phyloP scores from a whole-genome alignment of 2,329 filamentous ascomycete species.

The Fusarium algeriense region DNA sequence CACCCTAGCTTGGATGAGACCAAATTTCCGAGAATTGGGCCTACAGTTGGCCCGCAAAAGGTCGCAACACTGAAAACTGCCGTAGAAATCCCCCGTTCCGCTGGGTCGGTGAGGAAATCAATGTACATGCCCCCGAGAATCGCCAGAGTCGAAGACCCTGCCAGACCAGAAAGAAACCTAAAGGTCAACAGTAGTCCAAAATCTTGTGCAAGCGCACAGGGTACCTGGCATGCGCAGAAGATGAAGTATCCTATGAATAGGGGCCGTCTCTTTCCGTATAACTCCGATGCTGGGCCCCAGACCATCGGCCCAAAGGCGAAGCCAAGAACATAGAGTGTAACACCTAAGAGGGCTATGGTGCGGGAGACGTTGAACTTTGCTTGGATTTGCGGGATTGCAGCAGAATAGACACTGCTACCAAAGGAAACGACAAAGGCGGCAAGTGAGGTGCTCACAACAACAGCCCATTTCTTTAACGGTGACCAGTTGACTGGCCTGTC shows the following conservation, averaged over 20 bases:
- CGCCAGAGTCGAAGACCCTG: not conserved
- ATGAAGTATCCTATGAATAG: not conserved
- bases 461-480: not conserved
- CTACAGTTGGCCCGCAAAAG: not conserved
- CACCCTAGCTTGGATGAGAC: not conserved
- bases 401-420: conserved; percentile 14
- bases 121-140: not conserved
- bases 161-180: not conserved
- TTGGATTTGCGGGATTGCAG: conserved; percentile 4
- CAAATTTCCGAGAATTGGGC: not conserved
- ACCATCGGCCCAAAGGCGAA: conserved; percentile 75
- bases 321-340: conserved; percentile 17
- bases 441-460: conserved; percentile 5
- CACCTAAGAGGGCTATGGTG: conserved; percentile 1
- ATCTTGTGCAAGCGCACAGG: not conserved
- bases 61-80: not conserved
- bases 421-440: conserved; percentile 19
- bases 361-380: not conserved
- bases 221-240: not conserved
- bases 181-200: not conserved
- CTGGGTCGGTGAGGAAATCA: not conserved
- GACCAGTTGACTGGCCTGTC: not conserved
- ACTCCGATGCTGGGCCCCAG: conserved; percentile 68
- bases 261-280: not conserved
- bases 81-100: not conserved